These are phyloP conservation scores for Ocimum tenuiflorum DNA, from an alignment of 257 asterid genomes.

Conservation along the genomic window DNA sequence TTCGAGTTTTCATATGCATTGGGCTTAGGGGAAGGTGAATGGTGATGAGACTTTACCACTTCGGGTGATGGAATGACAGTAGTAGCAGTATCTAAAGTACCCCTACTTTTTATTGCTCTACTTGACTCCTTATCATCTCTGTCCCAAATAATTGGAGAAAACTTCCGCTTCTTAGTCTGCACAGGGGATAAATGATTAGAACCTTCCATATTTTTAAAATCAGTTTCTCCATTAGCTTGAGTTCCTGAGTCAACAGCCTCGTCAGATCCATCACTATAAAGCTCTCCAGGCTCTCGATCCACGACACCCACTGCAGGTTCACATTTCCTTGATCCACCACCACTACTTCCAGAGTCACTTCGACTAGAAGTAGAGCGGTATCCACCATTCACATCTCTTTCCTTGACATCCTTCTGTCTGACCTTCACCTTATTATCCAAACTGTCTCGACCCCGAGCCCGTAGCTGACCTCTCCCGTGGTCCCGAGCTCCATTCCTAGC, in stretches of 20 bases:
- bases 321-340: slow-evolving; percentile 32
- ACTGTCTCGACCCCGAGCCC: slow-evolving; percentile 24
- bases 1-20: slow-evolving; percentile 17
- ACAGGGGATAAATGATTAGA: slow-evolving; percentile 30
- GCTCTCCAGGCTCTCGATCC: slow-evolving; percentile 85
- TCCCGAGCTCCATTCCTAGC: slow-evolving; percentile 40
- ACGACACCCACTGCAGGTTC: slow-evolving; percentile 17
- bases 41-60: slow-evolving; percentile 24
- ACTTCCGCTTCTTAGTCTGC: slow-evolving; percentile 58
- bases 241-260: slow-evolving; percentile 47
- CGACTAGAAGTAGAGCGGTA: slow-evolving; percentile 40
- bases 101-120: slow-evolving; percentile 32
- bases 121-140: slow-evolving; percentile 51
- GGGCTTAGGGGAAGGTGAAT: slow-evolving; percentile 24
- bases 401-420: slow-evolving; percentile 54
- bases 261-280: slow-evolving; percentile 84
- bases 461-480: slow-evolving; percentile 25
- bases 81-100: slow-evolving; percentile 20
- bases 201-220: slow-evolving; percentile 30
- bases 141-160: slow-evolving; percentile 87
- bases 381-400: slow-evolving; percentile 54
- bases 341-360: slow-evolving; percentile 52
- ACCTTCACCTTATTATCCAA: slow-evolving; percentile 35
- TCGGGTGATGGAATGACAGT: slow-evolving; percentile 31
- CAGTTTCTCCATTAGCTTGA: slow-evolving; percentile 26